Percentiles rank a stretch among this genome's conserved stretches.
Evolutionary conservation across 1,284 basidiomycete species (phyloP).

Genomic region (Cerioporus squamosus): DNA sequence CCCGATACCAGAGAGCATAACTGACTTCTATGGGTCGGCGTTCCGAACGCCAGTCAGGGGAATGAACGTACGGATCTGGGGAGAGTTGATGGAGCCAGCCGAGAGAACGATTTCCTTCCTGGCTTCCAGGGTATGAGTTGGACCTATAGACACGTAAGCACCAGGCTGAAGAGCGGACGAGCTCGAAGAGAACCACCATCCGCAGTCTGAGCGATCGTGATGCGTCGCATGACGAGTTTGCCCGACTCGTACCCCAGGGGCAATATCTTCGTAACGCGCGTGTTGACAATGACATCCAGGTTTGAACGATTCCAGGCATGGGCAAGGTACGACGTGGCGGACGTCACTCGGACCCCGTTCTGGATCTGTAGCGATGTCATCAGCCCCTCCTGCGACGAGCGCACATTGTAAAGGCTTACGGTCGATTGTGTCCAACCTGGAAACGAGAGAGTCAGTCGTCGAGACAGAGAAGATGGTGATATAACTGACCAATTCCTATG

Average conservation of each 20-base stretch:
- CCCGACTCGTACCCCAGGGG: constrained; percentile 23
- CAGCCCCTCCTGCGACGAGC: not conserved
- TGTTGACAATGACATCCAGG: constrained; percentile 43
- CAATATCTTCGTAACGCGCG: constrained; percentile 42
- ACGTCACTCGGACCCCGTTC: constrained; percentile 34
- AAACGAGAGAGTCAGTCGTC: not conserved
- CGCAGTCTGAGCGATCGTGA: constrained; percentile 34
- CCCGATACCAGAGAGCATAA: constrained; percentile 45
- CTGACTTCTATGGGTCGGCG: not conserved
- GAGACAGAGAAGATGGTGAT: not conserved
- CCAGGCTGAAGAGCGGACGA: too few relatives aligned
- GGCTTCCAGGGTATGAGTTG: constrained; percentile 22
- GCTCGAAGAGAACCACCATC: constrained; percentile 17
- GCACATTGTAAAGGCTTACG: not conserved
- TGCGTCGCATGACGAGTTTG: constrained; percentile 32
- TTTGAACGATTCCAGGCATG: constrained; percentile 38
- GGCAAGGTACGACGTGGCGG: constrained; percentile 33
- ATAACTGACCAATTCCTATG: constrained; percentile 37
- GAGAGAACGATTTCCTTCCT: constrained; percentile 28
- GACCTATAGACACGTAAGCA: not conserved
- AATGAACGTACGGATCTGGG: constrained; percentile 39
- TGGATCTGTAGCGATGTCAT: not conserved
- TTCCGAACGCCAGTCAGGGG: too few relatives aligned
- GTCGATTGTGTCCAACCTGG: constrained; percentile 35
- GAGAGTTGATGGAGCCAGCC: constrained; percentile 42